Percentiles rank a stretch among this genome's conserved stretches.
phyloP scores from a whole-genome alignment of 371 early-diverging fungal genomes.

The Mucor sp. region DNA sequence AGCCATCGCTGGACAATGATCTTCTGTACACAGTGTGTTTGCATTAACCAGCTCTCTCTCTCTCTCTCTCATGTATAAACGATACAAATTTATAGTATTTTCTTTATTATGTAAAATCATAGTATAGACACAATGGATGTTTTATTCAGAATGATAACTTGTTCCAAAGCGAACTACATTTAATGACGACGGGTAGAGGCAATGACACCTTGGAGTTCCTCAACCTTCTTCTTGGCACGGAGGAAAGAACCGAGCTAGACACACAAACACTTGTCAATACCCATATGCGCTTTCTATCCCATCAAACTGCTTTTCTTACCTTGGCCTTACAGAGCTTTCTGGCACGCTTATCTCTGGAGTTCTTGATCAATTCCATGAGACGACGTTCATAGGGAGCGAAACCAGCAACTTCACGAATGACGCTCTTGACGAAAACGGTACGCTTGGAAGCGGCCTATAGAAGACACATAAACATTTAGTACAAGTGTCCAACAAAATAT shows the following conservation, averaged over 20 bases:
- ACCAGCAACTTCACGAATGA: conserved; percentile 97
- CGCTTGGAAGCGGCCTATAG: conserved; percentile 80
- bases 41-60: background rate
- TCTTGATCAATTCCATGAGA: conserved; percentile 99
- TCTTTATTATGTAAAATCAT: background rate
- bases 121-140: conserved; percentile 1
- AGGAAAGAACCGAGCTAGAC: conserved; percentile 92
- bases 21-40: background rate
- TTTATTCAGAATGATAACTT: background rate
- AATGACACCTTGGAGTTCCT: conserved; percentile 93
- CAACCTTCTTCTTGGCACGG: conserved; percentile 99
- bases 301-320: conserved; percentile 88
- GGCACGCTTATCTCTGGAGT: conserved; percentile 99
- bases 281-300: background rate
- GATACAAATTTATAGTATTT: background rate
- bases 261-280: conserved; percentile 21
- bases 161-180: conserved; percentile 7
- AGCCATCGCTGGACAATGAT: background rate
- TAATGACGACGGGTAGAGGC: conserved; percentile 91
- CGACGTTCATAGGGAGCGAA: conserved; percentile 99
- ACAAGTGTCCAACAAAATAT: background rate
- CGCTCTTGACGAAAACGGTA: conserved; percentile 87
- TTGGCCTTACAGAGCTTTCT: conserved; percentile 98
- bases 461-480: background rate
- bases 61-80: background rate